Base-by-base conservation (phyloP, 2,329 filamentous ascomycete genomes). In the Claviceps sp. region DNA sequence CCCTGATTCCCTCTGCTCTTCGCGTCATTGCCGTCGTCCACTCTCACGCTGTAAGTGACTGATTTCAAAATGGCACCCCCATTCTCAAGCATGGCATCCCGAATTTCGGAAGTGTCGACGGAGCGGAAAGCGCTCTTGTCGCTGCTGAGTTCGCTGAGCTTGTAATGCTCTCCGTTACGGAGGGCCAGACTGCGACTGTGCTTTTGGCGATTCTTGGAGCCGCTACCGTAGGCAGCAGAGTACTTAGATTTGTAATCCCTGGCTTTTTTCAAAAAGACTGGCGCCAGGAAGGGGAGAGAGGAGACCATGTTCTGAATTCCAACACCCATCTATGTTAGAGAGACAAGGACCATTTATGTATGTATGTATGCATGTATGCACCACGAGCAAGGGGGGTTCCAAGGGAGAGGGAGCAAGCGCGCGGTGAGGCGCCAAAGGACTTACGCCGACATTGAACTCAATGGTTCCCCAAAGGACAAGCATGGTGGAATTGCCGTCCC, bases 381-480 rank as follows among this genome's bases (percentile, higher is more conserved):
- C 9, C 30, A 11, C 9, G 30, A 34, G 30, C 3, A 34, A 34
- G n/a, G 13, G n/a, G 22, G 22, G 1, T 13, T 13, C 2, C 36
- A 8, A 14, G 18, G 20, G 44, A 36, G 30, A 16, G 30, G 36
- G 9, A 34, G n/a, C 9, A 34, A 34, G 9, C 30, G 30, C 30
- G 30, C 30, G 9, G 30, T 11, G 34, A 42, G 44, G 47, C 20
- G 22, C 37, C 14, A 11, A 8, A 16, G 2, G 2, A 59, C 73
- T 59, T 68, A 78, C 75, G 11, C 76, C 76, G 34, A 78, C 70
- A 55, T 79, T 78, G 61, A 79, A 75, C 59, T 79, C 76, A 52
- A 79, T 74, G 2, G 72, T 74, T 4, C 76, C 76, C 76, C 76
- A 79, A 0, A 79, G 63, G 1, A 79, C 68, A 11, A 79, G 65